Evolutionary conservation across 2,329 filamentous ascomycete species (phyloP), one percentile per base, ranked within the genome.

Genomic region (Colletotrichum sp.): DNA sequence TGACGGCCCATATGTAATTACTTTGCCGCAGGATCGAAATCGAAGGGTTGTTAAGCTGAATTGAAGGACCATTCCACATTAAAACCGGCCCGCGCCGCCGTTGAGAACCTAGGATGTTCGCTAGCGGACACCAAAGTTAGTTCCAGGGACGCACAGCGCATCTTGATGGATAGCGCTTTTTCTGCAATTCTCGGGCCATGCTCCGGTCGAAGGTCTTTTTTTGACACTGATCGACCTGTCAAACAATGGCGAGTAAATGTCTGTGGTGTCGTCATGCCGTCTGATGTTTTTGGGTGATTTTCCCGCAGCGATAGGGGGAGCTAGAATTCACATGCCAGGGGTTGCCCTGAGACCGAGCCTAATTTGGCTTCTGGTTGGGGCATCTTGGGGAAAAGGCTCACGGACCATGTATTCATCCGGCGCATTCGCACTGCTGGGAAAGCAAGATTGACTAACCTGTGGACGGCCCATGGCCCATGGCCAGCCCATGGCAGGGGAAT

Each of bases 381-480:
- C 43, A 52, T 52, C 21, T 52, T 52, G 43, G n/a, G 43, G 62
- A 12, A 18, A 24, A 36, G 16, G 24, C 12, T 30, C 69, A 59
- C 74, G 74, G 74, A 76, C 66, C 62, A 74, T 64, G 52, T 48
- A 74, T 76, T 76, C 61, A 64, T 74, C 74, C 74, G 74, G 74
- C 74, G 71, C 74, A 74, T 66, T 62, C 43, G 55, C 65, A 65
- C 66, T 38, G 71, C 72, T 43, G 64, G 43, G 58, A 76, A 74
- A 69, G 58, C 74, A 70, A 76, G 59, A 76, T 74, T 70, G 74
- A 66, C 66, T 52, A 52, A 52, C 43, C 43, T 21, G 43, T 52
- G 43, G 43, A 52, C 43, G 5, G 43, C 43, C 43, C 43, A 7
- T 48, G 9, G 43, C 43, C 43, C n/a, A 48, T 48, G 43, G 43